Conservation (phyloP, 2,329 filamentous ascomycete genomes). For the Didymella segeticola region DNA sequence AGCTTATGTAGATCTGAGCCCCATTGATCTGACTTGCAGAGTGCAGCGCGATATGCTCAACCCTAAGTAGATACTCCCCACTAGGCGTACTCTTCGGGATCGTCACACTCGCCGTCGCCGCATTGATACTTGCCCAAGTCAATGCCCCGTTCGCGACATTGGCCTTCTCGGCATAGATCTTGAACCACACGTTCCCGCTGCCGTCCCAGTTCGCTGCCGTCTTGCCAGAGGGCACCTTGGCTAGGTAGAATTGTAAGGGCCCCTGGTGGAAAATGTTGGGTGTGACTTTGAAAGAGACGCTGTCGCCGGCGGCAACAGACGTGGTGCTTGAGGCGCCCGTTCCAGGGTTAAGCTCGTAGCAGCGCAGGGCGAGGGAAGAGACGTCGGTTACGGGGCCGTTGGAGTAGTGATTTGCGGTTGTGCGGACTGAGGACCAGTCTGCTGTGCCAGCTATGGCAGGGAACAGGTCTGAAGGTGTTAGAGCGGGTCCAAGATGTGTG, state of each 20-base stretch:
- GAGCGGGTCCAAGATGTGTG: constrained; percentile 2
- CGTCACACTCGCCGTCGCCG: constrained; percentile 37
- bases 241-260: constrained; percentile 49
- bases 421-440: constrained; percentile 43
- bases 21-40: constrained; percentile 41
- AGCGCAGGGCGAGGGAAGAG: constrained; percentile 39
- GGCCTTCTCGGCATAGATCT: constrained; percentile 40
- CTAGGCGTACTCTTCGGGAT: constrained; percentile 51
- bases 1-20: constrained; percentile 56
- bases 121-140: constrained; percentile 37
- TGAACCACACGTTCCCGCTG: constrained; percentile 47
- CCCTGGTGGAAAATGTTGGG: constrained; percentile 45
- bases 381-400: constrained; percentile 43
- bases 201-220: constrained; percentile 41
- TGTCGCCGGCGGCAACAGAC: constrained; percentile 39
- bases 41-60: constrained; percentile 57
- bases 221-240: constrained; percentile 42
- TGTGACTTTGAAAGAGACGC: constrained; percentile 41
- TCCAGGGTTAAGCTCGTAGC: constrained; percentile 39
- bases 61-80: constrained; percentile 55
- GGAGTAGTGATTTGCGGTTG: constrained; percentile 41
- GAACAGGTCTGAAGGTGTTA: constrained; percentile 28
- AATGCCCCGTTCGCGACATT: constrained; percentile 28
- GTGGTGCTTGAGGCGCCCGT: constrained; percentile 24
- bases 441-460: constrained; percentile 26